These are phyloP conservation scores for Tilletiopsis washingtonensis DNA, from an alignment of 1,284 basidiomycete species.

Conservation along the genomic window DNA sequence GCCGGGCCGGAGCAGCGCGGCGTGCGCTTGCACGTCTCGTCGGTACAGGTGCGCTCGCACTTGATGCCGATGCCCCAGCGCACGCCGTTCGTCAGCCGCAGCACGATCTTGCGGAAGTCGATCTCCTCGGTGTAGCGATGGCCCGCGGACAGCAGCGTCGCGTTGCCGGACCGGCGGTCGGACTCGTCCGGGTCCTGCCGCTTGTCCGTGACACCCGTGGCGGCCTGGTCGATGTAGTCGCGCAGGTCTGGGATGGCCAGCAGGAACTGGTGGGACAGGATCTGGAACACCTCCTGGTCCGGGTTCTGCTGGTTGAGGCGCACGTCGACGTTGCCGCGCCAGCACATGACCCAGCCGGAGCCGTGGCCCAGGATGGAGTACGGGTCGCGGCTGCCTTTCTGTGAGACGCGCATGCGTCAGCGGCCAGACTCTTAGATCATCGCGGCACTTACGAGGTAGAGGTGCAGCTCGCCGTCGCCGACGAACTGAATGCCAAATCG, in stretches of 20 bases:
- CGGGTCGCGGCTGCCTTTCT: slow-evolving; percentile 70
- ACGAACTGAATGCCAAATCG: slow-evolving; percentile 64
- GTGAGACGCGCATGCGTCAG: too few species aligned
- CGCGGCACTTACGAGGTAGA: too few species aligned
- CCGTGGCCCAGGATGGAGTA: slow-evolving; percentile 67
- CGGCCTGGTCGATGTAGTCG: slow-evolving; percentile 51
- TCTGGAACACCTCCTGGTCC: slow-evolving; percentile 73
- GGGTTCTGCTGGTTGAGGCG: slow-evolving; percentile 66
- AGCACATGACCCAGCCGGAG: slow-evolving; percentile 81
- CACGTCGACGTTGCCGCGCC: slow-evolving; percentile 69
- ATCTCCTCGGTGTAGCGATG: slow-evolving; percentile 32
- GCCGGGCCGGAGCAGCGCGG: slow-evolving; percentile 57
- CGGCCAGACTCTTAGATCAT: too few species aligned
- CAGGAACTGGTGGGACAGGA: slow-evolving; percentile 61
- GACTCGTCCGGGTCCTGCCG: slow-evolving; percentile 1
- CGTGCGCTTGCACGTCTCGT: slow-evolving; percentile 55
- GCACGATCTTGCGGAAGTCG: slow-evolving; percentile 33
- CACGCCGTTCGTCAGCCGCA: slow-evolving; percentile 75
- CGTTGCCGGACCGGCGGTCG: background rate
- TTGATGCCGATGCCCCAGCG: slow-evolving; percentile 79
- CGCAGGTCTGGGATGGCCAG: slow-evolving; percentile 49
- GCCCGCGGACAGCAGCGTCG: slow-evolving; percentile 3
- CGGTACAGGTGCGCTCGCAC: slow-evolving; percentile 74
- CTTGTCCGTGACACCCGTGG: slow-evolving; percentile 46
- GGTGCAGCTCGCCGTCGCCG: slow-evolving; percentile 59